Base-by-base conservation (phyloP, 805 yeast species). In the Cyberlindnera mycetangii region DNA sequence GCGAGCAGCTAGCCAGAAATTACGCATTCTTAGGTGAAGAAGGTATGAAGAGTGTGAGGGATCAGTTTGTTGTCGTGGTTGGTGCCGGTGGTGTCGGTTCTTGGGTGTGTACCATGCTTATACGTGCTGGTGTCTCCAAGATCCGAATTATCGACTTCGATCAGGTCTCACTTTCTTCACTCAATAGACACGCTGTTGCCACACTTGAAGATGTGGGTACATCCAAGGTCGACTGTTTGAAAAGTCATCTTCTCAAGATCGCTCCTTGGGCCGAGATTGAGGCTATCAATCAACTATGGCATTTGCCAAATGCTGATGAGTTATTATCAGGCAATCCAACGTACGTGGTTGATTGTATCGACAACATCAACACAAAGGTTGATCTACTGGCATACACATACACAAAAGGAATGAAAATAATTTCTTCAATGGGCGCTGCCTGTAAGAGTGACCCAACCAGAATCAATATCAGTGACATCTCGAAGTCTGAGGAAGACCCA, bases 41-140 rank as follows among this genome's bases (percentile, higher is more conserved):
- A 17, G 98, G 97, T 1, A 81, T 89, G 78, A 64, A 67, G 16
- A 79, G 78, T 47, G 77, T 93, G 15, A 79, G 96, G 43, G 66
- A 72, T 11, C 83, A 88, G 58, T 74, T 78, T 44, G 76, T 90
- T 3, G 85, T 89, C 2, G 85, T 92, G 14, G 84, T 81, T 11
- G 99, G 99, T 24, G 93, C 92, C 15, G 99, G 99, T 47, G 99
- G 99, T 47, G 99, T 93, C 32, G 99, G 99, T 2, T 90, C 97
- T 0, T 90, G 97, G 92, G 96, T 84, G 19, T 83, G 85, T 11
- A 84, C 95, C 10, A 88, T 95, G 85, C 73, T 93, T 45, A 85
- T 86, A 2, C 80, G 99, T 57, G 86, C 96, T 15, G 99, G 99
- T 14, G 83, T 90, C 32, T 83, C 85, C 17, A 76, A 78, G 47